Evolutionary conservation across 768 basidiomycete genomes (phyloP).

Genomic region (Suillus paluster): DNA sequence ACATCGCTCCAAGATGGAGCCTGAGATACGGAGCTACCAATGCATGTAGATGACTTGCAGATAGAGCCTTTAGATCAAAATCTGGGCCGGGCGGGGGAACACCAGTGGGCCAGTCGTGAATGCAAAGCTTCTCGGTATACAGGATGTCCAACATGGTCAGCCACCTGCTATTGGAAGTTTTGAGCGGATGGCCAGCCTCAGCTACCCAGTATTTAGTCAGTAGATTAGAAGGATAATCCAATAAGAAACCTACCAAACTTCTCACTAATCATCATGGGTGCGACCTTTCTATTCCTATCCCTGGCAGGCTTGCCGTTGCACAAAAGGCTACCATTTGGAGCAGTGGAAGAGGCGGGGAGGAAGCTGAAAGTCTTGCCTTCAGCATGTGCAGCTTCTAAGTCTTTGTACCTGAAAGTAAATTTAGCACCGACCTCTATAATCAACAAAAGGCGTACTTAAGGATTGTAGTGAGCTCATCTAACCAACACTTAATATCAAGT

Average conservation of each 20-base stretch:
- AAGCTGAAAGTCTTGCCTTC: neutral
- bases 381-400: neutral
- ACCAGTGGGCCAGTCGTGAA: neutral
- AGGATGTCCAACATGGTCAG: neutral
- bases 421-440: no score
- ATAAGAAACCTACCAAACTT: neutral
- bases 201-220: neutral
- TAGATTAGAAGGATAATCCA: neutral
- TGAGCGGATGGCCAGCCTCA: neutral
- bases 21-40: neutral
- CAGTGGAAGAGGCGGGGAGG: neutral
- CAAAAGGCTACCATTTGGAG: neutral
- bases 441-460: no score
- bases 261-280: neutral
- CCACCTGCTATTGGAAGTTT: neutral
- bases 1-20: neutral
- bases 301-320: neutral
- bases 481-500: no score
- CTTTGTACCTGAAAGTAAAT: neutral
- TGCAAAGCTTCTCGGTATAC: neutral
- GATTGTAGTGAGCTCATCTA: no score
- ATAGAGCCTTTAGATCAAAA: neutral
- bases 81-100: neutral
- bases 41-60: neutral
- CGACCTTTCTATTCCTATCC: neutral